Conservation (phyloP, 768 basidiomycete genomes). For the Termitomyces sp. region DNA sequence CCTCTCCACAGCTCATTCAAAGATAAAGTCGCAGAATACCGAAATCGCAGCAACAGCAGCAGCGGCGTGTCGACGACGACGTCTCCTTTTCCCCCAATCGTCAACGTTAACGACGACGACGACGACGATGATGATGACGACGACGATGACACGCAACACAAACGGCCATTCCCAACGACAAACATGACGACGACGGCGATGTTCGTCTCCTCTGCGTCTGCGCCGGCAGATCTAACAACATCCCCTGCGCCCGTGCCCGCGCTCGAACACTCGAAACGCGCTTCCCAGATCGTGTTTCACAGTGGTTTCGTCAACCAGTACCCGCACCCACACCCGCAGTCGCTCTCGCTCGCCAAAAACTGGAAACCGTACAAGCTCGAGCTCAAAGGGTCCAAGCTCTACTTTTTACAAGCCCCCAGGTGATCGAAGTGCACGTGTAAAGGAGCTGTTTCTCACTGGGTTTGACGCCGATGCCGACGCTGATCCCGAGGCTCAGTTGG, state of each 20-base stretch:
- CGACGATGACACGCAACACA: too few relatives aligned
- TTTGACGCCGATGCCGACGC: constrained; percentile 8
- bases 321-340: constrained; percentile 23
- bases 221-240: constrained; percentile 20
- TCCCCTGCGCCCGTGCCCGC: constrained; percentile 10
- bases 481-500: too few relatives aligned
- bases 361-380: constrained; percentile 89
- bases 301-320: constrained; percentile 65
- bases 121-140: too few relatives aligned
- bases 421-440: constrained; percentile 59
- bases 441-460: constrained; percentile 62
- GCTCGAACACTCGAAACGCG: too few relatives aligned
- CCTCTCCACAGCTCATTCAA: too few relatives aligned
- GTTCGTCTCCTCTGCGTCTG: too few relatives aligned
- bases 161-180: too few relatives aligned
- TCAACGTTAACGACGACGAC: too few relatives aligned
- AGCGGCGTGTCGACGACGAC: constrained; percentile 41
- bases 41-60: constrained; percentile 52
- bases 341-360: constrained; percentile 47
- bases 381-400: constrained; percentile 78
- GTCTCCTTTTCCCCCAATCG: too few relatives aligned
- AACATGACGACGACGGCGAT: too few relatives aligned
- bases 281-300: constrained; percentile 76
- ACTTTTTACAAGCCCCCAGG: constrained; percentile 82
- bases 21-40: constrained; percentile 63